phyloP scores from a whole-genome alignment of 2,329 filamentous ascomycete species.

The Botrytis paeoniae region DNA sequence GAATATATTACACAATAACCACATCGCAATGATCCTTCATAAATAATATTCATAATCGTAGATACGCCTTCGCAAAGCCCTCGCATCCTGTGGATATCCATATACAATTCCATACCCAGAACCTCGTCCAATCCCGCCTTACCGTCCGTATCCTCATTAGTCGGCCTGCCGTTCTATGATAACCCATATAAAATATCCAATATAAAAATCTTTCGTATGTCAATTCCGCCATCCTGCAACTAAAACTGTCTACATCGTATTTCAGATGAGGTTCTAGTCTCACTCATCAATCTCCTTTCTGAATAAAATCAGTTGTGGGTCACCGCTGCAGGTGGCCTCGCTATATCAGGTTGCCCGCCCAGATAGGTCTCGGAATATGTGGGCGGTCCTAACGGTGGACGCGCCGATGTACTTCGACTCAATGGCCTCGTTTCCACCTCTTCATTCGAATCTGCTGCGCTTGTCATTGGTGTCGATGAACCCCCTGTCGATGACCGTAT shows the following conservation, averaged over 20 bases:
- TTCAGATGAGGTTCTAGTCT: neutral
- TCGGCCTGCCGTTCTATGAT: neutral
- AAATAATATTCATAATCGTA: neutral
- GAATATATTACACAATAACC: neutral
- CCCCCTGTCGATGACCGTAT: neutral
- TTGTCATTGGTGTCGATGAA: slow-evolving; percentile 1
- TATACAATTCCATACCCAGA: neutral
- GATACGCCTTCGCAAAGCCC: neutral
- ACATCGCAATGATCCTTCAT: neutral
- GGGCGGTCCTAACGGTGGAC: slow-evolving; percentile 25
- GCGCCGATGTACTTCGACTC: neutral
- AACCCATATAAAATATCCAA: neutral
- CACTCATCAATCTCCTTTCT: slow-evolving; percentile 22
- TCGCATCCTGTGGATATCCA: neutral
- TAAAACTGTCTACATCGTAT: neutral
- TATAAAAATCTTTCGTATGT: neutral
- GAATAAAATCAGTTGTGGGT: slow-evolving; percentile 21
- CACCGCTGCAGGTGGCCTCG: slow-evolving; percentile 25
- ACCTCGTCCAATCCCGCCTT: neutral
- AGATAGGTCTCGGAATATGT: slow-evolving; percentile 29
- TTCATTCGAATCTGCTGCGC: slow-evolving; percentile 1
- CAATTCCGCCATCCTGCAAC: neutral
- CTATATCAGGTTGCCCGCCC: slow-evolving; percentile 20
- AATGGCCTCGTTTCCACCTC: slow-evolving; percentile 25
- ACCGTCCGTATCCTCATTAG: neutral